These are phyloP conservation scores for Musa troglodytarum DNA, from an alignment of 176 grass and related monocot genomes.

Conservation along the genomic window DNA sequence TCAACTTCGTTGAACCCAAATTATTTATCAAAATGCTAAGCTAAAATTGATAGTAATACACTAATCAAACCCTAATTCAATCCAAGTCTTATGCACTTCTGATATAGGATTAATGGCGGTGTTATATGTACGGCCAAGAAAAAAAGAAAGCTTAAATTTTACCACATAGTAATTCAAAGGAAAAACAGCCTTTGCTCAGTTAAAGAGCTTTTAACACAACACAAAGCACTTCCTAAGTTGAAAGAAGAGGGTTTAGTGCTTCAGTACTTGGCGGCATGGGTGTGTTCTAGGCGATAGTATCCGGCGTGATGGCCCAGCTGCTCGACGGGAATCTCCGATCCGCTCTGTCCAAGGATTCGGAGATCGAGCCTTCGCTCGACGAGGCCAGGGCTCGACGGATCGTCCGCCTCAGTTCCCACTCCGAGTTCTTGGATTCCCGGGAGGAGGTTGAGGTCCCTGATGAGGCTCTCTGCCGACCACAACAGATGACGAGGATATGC, in stretches of 20 bases:
- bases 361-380: slow-evolving; percentile 32
- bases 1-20: no score
- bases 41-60: no score
- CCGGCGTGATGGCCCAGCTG: slow-evolving; percentile 43
- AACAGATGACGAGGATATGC: slow-evolving; percentile 7
- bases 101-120: no score
- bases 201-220: not conserved
- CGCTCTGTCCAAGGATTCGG: slow-evolving; percentile 27
- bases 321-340: slow-evolving; percentile 26
- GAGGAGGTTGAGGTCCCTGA: slow-evolving; percentile 45
- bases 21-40: no score
- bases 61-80: no score
- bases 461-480: slow-evolving; percentile 35
- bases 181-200: not conserved
- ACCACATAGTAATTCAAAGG: not conserved
- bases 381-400: slow-evolving; percentile 16
- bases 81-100: no score
- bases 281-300: slow-evolving; percentile 38
- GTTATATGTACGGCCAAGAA: no score
- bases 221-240: not conserved
- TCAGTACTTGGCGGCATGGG: slow-evolving; percentile 37
- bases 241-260: not conserved
- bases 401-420: slow-evolving; percentile 5
- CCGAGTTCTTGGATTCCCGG: slow-evolving; percentile 21
- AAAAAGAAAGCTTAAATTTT: not conserved